phyloP scores from a whole-genome alignment of 1,284 basidiomycete genomes.

The Xerocomus tenax region DNA sequence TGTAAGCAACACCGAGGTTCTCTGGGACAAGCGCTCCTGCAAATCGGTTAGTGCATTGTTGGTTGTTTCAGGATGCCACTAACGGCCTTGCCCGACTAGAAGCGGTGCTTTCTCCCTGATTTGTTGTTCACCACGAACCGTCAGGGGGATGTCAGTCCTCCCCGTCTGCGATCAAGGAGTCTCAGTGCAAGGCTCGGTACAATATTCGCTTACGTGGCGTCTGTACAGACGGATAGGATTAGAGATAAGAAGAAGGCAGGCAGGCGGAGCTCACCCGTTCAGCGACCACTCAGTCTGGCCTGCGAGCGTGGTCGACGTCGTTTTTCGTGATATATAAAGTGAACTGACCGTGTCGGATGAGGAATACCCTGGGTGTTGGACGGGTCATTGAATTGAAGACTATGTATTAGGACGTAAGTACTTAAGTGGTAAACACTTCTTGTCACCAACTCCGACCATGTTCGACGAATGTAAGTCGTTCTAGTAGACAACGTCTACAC shows the following conservation, averaged over 20 bases:
- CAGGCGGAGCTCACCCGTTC: constrained; percentile 51
- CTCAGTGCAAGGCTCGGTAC: not conserved
- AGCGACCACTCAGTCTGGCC: constrained; percentile 93
- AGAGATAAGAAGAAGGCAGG: constrained; percentile 2
- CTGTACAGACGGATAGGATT: constrained; percentile 31
- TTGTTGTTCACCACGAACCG: constrained; percentile 68
- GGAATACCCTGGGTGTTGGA: constrained; percentile 65
- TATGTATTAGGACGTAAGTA: not conserved
- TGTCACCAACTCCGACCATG: constrained; percentile 38
- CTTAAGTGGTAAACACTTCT: not conserved
- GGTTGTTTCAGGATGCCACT: constrained; percentile 27
- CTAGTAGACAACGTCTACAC: not conserved
- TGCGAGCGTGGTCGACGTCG: constrained; percentile 26
- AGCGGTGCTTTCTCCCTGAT: constrained; percentile 56
- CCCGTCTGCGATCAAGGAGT: constrained; percentile 57
- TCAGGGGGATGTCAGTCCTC: constrained; percentile 79
- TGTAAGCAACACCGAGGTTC: constrained; percentile 67
- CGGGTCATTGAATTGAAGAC: constrained; percentile 28
- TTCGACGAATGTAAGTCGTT: constrained; percentile 74
- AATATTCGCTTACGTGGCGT: constrained; percentile 54
- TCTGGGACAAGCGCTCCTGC: constrained; percentile 73
- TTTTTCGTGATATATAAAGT: not conserved
- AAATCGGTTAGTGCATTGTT: constrained; percentile 2
- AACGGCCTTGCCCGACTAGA: constrained; percentile 72
- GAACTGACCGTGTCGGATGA: constrained; percentile 64